phyloP scores from a whole-genome alignment of 352 stramenopile species.

The Phytophthora brassicae region DNA sequence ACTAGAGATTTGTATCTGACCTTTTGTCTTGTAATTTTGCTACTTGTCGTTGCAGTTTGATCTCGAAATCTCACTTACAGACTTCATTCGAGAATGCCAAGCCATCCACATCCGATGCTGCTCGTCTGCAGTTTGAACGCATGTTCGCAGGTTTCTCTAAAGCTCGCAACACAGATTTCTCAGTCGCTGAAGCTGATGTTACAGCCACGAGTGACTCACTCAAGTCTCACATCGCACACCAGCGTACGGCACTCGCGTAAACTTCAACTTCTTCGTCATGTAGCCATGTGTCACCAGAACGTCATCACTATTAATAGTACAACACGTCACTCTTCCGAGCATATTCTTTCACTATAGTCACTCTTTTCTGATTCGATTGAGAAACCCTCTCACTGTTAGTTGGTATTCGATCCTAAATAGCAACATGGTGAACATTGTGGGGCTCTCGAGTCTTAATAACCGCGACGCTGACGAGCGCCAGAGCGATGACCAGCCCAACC shows the following conservation, averaged over 20 bases:
- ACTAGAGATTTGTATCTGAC: not conserved
- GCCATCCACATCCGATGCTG: slow-evolving; percentile 63
- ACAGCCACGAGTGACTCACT: slow-evolving; percentile 47
- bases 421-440: slow-evolving; percentile 81
- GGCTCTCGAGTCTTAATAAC: slow-evolving; percentile 71
- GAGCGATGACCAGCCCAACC: slow-evolving; percentile 43
- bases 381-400: not conserved
- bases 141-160: slow-evolving; percentile 76
- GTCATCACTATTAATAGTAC: not conserved
- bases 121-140: slow-evolving; percentile 62
- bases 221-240: slow-evolving; percentile 59
- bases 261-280: too few species aligned
- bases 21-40: not conserved
- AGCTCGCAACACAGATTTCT: slow-evolving; percentile 70
- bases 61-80: slow-evolving; percentile 60
- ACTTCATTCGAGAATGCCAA: slow-evolving; percentile 66
- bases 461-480: slow-evolving; percentile 37
- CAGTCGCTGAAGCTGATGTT: slow-evolving; percentile 51
- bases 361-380: too few species aligned
- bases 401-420: too few species aligned
- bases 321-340: slow-evolving; percentile 11
- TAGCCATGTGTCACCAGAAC: slow-evolving; percentile 5
- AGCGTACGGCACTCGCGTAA: slow-evolving; percentile 68
- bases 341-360: slow-evolving; percentile 7
- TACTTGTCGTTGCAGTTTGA: slow-evolving; percentile 48